Evolutionary conservation across 1,284 basidiomycete genomes (phyloP).

Genomic region (Erythrobasidium hasegawianum): DNA sequence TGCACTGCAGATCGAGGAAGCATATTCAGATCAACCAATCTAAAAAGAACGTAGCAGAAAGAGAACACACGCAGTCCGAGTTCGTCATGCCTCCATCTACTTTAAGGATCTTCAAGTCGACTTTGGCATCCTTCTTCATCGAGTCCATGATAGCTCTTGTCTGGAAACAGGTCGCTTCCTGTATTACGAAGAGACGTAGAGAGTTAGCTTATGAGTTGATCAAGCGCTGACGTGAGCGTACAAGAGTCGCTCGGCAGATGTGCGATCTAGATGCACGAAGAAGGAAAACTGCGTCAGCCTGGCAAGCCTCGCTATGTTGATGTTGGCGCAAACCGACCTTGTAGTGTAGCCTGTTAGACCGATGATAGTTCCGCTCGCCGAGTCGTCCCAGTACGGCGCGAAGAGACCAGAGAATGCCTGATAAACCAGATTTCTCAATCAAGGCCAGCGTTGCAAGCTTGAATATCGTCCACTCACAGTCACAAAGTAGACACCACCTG

Average conservation of each 20-base stretch:
- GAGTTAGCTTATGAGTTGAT: too few relatives aligned
- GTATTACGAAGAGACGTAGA: not conserved
- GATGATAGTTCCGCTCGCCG: slow-evolving; percentile 75
- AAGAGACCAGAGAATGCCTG: slow-evolving; percentile 50
- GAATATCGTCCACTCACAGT: slow-evolving; percentile 60
- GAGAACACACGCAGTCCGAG: slow-evolving; percentile 37
- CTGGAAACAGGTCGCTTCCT: slow-evolving; percentile 72
- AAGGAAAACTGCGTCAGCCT: too few relatives aligned
- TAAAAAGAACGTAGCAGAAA: too few relatives aligned
- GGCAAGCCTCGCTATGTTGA: too few relatives aligned
- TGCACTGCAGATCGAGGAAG: slow-evolving; percentile 56
- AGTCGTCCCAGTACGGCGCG: slow-evolving; percentile 68
- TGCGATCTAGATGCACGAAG: slow-evolving; percentile 59
- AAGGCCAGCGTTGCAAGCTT: too few relatives aligned
- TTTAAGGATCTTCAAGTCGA: slow-evolving; percentile 36
- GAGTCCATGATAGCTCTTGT: slow-evolving; percentile 91
- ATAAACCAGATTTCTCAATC: too few relatives aligned
- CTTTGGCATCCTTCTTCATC: slow-evolving; percentile 74
- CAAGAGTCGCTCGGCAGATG: slow-evolving; percentile 73
- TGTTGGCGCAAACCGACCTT: too few relatives aligned
- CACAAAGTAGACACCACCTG: slow-evolving; percentile 93
- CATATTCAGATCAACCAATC: too few relatives aligned
- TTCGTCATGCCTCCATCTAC: slow-evolving; percentile 71
- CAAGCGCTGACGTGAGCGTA: not conserved
- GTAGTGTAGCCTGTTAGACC: slow-evolving; percentile 89